A percentile compares a stretch with the other conserved stretches of the same genome.
Conservation (phyloP, 148 eudicot species). For the Vaccinium myrtillus region DNA sequence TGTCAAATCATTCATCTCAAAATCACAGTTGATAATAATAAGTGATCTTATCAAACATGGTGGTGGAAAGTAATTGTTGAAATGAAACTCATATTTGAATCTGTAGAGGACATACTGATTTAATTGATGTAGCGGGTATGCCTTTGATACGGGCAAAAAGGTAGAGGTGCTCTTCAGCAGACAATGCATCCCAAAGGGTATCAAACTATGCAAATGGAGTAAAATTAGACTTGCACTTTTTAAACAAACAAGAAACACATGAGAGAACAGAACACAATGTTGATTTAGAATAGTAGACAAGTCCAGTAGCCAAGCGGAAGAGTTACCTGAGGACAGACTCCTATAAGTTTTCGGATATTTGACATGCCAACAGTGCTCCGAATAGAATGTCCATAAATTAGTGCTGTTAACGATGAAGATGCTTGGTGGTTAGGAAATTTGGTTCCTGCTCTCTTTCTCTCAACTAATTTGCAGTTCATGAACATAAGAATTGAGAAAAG, state of each 20-base stretch:
- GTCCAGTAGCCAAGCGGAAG: not conserved
- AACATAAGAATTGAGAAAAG: not conserved
- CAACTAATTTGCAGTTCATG: not conserved
- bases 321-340: conserved; percentile 87
- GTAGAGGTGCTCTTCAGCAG: conserved; percentile 77
- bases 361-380: conserved; percentile 74
- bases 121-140: conserved; percentile 50
- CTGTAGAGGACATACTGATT: conserved; percentile 34
- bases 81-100: not conserved
- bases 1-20: not conserved
- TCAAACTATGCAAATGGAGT: conserved; percentile 54
- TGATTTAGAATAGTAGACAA: too few species aligned
- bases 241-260: too few species aligned
- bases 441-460: too few species aligned
- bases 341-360: conserved; percentile 66
- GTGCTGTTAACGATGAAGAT: conserved; percentile 35
- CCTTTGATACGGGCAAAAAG: conserved; percentile 87
- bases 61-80: not conserved
- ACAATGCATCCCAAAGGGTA: conserved; percentile 78
- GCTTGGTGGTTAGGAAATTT: not conserved
- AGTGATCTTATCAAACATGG: too few species aligned
- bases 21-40: not conserved
- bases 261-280: too few species aligned
- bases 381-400: conserved; percentile 67
- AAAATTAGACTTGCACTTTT: not conserved